phyloP scores from a whole-genome alignment of 2,329 filamentous ascomycete genomes.

The Fusarium luffae region DNA sequence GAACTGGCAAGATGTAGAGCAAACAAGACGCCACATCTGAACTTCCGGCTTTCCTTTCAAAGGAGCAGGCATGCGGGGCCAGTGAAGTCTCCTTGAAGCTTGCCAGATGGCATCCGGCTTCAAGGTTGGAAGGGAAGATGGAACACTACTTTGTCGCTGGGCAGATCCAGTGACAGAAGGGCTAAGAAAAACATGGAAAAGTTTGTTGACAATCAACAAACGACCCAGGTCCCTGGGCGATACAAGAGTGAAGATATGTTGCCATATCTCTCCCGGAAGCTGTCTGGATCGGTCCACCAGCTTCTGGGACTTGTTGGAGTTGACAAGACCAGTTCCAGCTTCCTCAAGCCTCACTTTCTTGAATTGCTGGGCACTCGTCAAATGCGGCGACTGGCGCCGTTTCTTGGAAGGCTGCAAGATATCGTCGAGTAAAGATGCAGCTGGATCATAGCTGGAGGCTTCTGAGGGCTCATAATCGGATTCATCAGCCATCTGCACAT shows the following conservation, averaged over 20 bases:
- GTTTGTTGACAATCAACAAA: conserved; percentile 74
- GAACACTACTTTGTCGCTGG: conserved; percentile 23
- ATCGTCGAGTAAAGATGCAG: conserved; percentile 18
- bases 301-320: conserved; percentile 14
- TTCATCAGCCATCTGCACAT: conserved; percentile 25
- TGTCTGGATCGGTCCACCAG: conserved; percentile 39
- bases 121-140: conserved; percentile 49
- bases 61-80: conserved; percentile 75
- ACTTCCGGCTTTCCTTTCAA: conserved; percentile 73
- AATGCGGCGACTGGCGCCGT: conserved; percentile 36
- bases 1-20: conserved; percentile 72
- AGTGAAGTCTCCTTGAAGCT: conserved; percentile 72
- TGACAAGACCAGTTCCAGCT: conserved; percentile 16
- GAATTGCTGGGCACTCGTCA: conserved; percentile 17
- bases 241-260: conserved; percentile 74
- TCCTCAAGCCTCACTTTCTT: conserved; percentile 41
- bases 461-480: conserved; percentile 26
- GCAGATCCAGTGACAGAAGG: conserved; percentile 51
- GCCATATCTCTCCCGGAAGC: conserved; percentile 74
- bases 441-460: conserved; percentile 24
- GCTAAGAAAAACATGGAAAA: conserved; percentile 71
- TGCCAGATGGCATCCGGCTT: conserved; percentile 78
- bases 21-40: conserved; percentile 80
- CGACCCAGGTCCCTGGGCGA: conserved; percentile 71
- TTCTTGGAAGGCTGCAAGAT: conserved; percentile 23